A percentile compares a stretch with the other conserved stretches of the same genome.
Evolutionary conservation across 2,329 filamentous ascomycete genomes (phyloP).

Genomic region (Beauveria sp.): DNA sequence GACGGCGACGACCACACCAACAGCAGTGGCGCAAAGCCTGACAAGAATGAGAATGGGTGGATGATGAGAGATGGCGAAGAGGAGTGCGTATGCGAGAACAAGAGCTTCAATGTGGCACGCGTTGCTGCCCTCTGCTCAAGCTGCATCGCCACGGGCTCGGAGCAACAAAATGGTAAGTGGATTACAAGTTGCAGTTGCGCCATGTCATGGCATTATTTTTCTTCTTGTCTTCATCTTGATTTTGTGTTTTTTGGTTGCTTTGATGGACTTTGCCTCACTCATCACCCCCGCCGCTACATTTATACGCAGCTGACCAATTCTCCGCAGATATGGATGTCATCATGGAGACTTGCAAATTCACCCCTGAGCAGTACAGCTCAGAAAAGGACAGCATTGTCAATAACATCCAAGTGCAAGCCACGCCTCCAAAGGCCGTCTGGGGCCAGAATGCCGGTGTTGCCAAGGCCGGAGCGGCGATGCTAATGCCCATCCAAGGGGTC

Average conservation of each 20-base stretch:
- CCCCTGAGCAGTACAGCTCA: constrained; percentile 21
- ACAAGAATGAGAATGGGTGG: constrained; percentile 13
- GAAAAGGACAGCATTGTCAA: constrained; percentile 24
- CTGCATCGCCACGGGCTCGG: constrained; percentile 27
- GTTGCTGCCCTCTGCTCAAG: constrained; percentile 32
- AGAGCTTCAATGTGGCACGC: constrained; percentile 31
- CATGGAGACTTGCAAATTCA: constrained; percentile 28
- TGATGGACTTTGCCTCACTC: no score
- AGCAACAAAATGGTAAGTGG: constrained; percentile 25
- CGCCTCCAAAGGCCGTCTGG: constrained; percentile 18
- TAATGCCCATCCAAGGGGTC: neutral
- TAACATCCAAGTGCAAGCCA: constrained; percentile 27
- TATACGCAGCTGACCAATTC: neutral
- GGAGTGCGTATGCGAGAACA: constrained; percentile 30
- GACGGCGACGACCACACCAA: neutral
- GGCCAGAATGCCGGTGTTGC: constrained; percentile 13
- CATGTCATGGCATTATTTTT: neutral
- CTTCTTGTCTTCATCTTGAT: neutral
- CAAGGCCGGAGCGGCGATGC: neutral
- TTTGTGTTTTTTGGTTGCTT: neutral
- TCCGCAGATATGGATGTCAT: constrained; percentile 28
- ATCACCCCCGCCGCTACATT: neutral
- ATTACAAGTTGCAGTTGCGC: neutral
- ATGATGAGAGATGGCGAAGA: constrained; percentile 21
- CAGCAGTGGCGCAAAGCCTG: neutral